phyloP scores from a whole-genome alignment of 2,329 filamentous ascomycete genomes.

The Daldinia eschscholtzii region DNA sequence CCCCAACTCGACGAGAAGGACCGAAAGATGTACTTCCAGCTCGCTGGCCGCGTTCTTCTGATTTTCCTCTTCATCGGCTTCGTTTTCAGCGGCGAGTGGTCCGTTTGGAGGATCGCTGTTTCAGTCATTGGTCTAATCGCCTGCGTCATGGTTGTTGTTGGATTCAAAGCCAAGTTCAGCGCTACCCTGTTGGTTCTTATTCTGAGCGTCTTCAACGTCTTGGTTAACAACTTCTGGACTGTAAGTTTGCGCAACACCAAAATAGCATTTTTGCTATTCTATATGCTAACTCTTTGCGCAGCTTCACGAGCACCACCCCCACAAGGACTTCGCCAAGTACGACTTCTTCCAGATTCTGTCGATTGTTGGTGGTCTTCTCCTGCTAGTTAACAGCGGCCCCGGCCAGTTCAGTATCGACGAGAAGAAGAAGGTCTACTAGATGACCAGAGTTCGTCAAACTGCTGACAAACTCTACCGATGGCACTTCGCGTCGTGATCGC shows the following conservation, averaged over 20 bases:
- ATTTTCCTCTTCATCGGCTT: slow-evolving; percentile 99
- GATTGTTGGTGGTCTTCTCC: slow-evolving; percentile 94
- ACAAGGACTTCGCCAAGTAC: slow-evolving; percentile 99
- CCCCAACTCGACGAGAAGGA: slow-evolving; percentile 98
- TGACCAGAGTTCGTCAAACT: slow-evolving; percentile 8
- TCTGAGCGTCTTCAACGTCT: slow-evolving; percentile 93
- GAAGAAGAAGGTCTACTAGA: slow-evolving; percentile 99
- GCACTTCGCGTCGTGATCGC: slow-evolving; percentile 37
- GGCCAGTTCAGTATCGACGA: slow-evolving; percentile 98
- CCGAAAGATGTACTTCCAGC: slow-evolving; percentile 99
- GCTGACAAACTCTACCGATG: slow-evolving; percentile 12
- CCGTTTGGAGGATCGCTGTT: slow-evolving; percentile 86
- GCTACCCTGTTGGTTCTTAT: slow-evolving; percentile 95
- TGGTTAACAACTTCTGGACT: slow-evolving; percentile 99
- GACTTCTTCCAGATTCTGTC: slow-evolving; percentile 99
- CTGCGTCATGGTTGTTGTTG: slow-evolving; percentile 98
- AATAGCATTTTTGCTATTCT: slow-evolving; percentile 6
- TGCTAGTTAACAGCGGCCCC: slow-evolving; percentile 98
- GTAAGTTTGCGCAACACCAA: slow-evolving; percentile 67
- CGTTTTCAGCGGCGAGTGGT: slow-evolving; percentile 95
- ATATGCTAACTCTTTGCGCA: slow-evolving; percentile 56
- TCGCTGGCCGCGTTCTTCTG: slow-evolving; percentile 92
- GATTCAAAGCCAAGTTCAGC: slow-evolving; percentile 99
- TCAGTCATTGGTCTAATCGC: slow-evolving; percentile 88
- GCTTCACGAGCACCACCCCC: slow-evolving; percentile 97